phyloP scores from a whole-genome alignment of 352 stramenopile species.

The Phytophthora meadii region DNA sequence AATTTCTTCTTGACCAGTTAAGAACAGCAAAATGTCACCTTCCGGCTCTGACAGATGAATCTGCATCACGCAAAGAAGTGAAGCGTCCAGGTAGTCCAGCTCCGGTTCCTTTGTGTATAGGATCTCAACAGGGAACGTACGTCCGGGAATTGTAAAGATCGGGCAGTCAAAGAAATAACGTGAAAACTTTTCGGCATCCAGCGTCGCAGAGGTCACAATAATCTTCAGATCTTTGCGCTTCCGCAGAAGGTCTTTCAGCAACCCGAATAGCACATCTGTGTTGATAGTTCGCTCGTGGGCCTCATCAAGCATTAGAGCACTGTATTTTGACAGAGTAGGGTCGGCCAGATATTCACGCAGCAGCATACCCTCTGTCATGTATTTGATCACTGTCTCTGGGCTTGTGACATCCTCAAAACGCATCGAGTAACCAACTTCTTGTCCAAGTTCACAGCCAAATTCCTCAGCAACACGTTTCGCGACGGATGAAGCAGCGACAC shows the following conservation, averaged over 20 bases:
- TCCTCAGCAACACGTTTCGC: constrained; percentile 98
- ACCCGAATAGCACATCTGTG: constrained; percentile 99
- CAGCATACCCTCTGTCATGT: constrained; percentile 99
- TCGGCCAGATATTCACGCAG: constrained; percentile 99
- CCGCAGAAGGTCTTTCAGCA: constrained; percentile 90
- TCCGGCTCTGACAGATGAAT: constrained; percentile 98
- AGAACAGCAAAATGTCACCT: constrained; percentile 99
- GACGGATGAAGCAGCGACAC: constrained; percentile 98
- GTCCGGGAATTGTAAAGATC: constrained; percentile 99
- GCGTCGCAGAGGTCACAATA: constrained; percentile 94
- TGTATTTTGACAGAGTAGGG: constrained; percentile 94
- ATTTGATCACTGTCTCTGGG: constrained; percentile 98
- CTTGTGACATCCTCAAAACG: constrained; percentile 88
- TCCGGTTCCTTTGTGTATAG: constrained; percentile 99
- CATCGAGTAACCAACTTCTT: constrained; percentile 95
- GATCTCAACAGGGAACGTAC: constrained; percentile 98
- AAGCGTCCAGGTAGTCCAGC: constrained; percentile 98
- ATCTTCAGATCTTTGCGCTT: constrained; percentile 91
- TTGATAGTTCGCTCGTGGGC: constrained; percentile 98
- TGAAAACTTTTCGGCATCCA: constrained; percentile 99
- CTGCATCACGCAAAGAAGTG: constrained; percentile 99
- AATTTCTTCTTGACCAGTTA: constrained; percentile 99
- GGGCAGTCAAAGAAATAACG: constrained; percentile 98
- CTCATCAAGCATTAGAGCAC: constrained; percentile 98
- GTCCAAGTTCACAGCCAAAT: constrained; percentile 93